A percentile compares a stretch with the other conserved stretches of the same genome.
These are phyloP conservation scores for Fusarium irregulare DNA, from an alignment of 2,329 filamentous ascomycete species.

Conservation along the genomic window DNA sequence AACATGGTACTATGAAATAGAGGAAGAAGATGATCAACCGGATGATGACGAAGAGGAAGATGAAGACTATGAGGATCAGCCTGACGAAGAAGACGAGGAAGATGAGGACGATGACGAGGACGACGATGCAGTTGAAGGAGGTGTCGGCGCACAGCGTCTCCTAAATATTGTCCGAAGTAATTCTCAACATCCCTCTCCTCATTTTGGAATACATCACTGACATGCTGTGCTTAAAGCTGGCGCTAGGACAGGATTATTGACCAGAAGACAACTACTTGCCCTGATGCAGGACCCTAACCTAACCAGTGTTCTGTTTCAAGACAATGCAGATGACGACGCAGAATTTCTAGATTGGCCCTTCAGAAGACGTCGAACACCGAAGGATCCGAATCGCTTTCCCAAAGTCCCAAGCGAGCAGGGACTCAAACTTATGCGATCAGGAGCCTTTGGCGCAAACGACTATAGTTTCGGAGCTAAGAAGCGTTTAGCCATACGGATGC, in stretches of 20 bases:
- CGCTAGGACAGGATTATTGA: slow-evolving; percentile 48
- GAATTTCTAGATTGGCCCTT: slow-evolving; percentile 56
- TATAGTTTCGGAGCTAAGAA: slow-evolving; percentile 64
- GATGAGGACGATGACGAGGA: slow-evolving; percentile 43
- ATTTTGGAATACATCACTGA: slow-evolving; percentile 10
- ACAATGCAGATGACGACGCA: slow-evolving; percentile 54
- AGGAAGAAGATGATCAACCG: slow-evolving; percentile 50
- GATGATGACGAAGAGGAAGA: slow-evolving; percentile 46
- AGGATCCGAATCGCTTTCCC: slow-evolving; percentile 75
- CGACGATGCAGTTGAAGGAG: slow-evolving; percentile 42
- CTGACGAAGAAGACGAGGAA: slow-evolving; percentile 39
- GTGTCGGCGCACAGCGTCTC: slow-evolving; percentile 48
- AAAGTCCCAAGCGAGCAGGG: slow-evolving; percentile 85
- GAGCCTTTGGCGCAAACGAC: slow-evolving; percentile 79
- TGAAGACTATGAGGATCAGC: slow-evolving; percentile 48
- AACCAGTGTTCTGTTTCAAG: slow-evolving; percentile 51
- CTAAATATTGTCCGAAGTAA: slow-evolving; percentile 50
- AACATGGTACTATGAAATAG: slow-evolving; percentile 45
- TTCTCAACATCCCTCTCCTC: background rate
- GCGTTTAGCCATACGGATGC: slow-evolving; percentile 74
- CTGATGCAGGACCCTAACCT: slow-evolving; percentile 55
- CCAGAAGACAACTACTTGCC: slow-evolving; percentile 54
- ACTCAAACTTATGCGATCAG: slow-evolving; percentile 81
- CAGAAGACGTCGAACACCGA: slow-evolving; percentile 54
- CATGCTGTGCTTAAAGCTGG: slow-evolving; percentile 34